phyloP scores from a whole-genome alignment of 2,329 filamentous ascomycete species.

The Xylariales sp. region DNA sequence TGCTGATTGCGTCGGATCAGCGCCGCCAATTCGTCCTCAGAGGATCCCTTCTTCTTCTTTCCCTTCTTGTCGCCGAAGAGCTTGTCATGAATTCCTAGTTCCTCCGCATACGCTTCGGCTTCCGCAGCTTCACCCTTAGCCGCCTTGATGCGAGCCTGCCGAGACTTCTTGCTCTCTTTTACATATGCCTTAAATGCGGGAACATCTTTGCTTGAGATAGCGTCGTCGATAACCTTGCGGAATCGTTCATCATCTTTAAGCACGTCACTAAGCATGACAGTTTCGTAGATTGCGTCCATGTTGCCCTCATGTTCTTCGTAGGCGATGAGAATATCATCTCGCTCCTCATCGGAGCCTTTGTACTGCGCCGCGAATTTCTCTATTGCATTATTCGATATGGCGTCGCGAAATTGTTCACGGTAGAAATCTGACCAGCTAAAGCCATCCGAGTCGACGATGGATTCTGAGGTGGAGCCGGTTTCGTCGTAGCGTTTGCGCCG shows the following conservation, averaged over 20 bases:
- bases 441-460: conserved; percentile 78
- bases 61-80: conserved; percentile 64
- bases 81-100: conserved; percentile 79
- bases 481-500: conserved; percentile 88
- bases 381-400: conserved; percentile 80
- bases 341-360: conserved; percentile 88
- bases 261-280: conserved; percentile 87
- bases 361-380: conserved; percentile 81
- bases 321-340: conserved; percentile 77
- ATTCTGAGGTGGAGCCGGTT: conserved; percentile 89
- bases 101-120: conserved; percentile 79
- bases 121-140: conserved; percentile 76
- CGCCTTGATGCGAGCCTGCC: conserved; percentile 67
- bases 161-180: conserved; percentile 76
- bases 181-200: conserved; percentile 75
- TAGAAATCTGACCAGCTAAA: conserved; percentile 96
- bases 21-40: conserved; percentile 72
- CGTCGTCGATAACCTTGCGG: conserved; percentile 80
- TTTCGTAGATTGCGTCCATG: conserved; percentile 81
- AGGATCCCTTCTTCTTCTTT: conserved; percentile 57
- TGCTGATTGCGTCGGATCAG: conserved; percentile 80
- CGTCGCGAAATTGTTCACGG: conserved; percentile 81
- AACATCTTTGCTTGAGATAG: conserved; percentile 77
- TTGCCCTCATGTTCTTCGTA: conserved; percentile 80
- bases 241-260: conserved; percentile 88